These are phyloP conservation scores for Trichoderma polysporum DNA, from an alignment of 2,329 filamentous ascomycete genomes.

Conservation along the genomic window DNA sequence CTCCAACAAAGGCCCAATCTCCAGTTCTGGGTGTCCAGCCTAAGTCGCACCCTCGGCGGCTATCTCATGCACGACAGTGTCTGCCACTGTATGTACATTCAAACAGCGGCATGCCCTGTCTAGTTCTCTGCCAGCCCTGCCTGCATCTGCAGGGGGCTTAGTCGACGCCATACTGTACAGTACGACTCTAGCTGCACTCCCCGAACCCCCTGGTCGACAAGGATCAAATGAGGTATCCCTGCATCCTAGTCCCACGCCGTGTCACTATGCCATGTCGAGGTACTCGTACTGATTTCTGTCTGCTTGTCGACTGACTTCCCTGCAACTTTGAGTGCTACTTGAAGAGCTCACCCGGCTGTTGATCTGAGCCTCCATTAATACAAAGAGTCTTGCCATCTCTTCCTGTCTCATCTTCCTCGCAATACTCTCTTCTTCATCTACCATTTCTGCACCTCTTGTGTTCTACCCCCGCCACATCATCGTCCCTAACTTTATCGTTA, in stretches of 20 bases:
- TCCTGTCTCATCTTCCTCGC: constrained; percentile 12
- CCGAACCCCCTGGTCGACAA: constrained; percentile 24
- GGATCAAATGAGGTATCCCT: constrained; percentile 25
- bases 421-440: constrained; percentile 20
- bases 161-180: constrained; percentile 5
- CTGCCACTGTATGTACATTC: constrained; percentile 22
- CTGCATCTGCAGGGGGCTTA: constrained; percentile 20
- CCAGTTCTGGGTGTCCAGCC: neutral
- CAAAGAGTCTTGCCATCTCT: constrained; percentile 26
- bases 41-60: constrained; percentile 27
- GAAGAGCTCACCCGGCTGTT: constrained; percentile 23
- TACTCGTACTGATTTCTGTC: constrained; percentile 15
- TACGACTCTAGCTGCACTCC: constrained; percentile 8
- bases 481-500: constrained; percentile 15
- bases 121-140: constrained; percentile 23
- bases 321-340: constrained; percentile 12
- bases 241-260: constrained; percentile 19
- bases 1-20: constrained; percentile 8
- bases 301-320: constrained; percentile 22
- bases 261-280: neutral
- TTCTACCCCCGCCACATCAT: constrained; percentile 23
- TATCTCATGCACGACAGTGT: constrained; percentile 35
- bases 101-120: no score
- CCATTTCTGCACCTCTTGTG: constrained; percentile 8
- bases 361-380: constrained; percentile 25